phyloP scores from a whole-genome alignment of 371 early-diverging fungal genomes.

The Funneliformis caledonium region DNA sequence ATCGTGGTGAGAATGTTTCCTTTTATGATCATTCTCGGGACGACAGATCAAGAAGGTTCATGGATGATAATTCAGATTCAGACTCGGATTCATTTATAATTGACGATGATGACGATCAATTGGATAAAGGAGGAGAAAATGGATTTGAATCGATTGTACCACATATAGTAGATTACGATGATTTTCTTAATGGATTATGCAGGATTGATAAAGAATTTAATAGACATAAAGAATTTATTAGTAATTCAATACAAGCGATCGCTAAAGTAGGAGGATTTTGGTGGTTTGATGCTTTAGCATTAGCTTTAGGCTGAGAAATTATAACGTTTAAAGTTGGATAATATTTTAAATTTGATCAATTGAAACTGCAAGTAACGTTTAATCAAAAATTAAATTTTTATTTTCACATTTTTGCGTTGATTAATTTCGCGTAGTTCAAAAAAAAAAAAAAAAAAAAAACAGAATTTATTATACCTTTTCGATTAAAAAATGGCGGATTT shows the following conservation, averaged over 20 bases:
- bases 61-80: constrained; percentile 23
- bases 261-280: constrained; percentile 51
- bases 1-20: constrained; percentile 28
- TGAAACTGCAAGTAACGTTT: too few relatives aligned
- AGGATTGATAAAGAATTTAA: constrained; percentile 49
- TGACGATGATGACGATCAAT: constrained; percentile 27
- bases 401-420: too few relatives aligned
- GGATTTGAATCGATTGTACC: constrained; percentile 32
- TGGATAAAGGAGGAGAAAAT: neutral
- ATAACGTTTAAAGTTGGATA: neutral
- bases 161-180: constrained; percentile 4
- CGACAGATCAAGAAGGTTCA: constrained; percentile 5
- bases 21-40: constrained; percentile 33
- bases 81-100: constrained; percentile 11
- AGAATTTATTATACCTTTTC: too few relatives aligned
- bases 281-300: constrained; percentile 50
- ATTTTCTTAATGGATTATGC: constrained; percentile 38
- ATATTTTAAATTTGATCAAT: too few relatives aligned
- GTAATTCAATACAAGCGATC: constrained; percentile 47
- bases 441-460: too few relatives aligned
- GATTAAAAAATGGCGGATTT: too few relatives aligned
- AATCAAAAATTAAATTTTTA: too few relatives aligned
- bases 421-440: too few relatives aligned
- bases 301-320: constrained; percentile 18
- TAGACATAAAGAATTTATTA: constrained; percentile 50